Evolutionary conservation across 2,329 filamentous ascomycete genomes (phyloP).

Genomic region (Aureobasidium sp.): DNA sequence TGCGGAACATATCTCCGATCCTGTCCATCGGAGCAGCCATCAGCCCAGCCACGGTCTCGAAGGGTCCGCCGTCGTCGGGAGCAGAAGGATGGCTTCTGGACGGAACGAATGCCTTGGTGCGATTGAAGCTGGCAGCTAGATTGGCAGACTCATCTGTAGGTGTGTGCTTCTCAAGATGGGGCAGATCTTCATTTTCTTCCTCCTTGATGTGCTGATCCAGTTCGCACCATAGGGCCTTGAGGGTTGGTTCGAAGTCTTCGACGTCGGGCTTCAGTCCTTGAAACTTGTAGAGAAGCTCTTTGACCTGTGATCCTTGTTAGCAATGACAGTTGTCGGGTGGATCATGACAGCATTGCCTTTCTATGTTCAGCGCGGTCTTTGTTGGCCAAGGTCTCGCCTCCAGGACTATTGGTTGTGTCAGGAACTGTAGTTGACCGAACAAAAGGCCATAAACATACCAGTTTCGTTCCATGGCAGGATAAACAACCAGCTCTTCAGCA

Average conservation of each 20-base stretch:
- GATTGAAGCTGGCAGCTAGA: conserved; percentile 7
- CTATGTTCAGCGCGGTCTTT: conserved; percentile 28
- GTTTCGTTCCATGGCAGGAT: conserved; percentile 29
- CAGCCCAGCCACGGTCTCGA: conserved; percentile 48
- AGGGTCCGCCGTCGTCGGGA: conserved; percentile 35
- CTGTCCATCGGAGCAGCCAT: conserved; percentile 51
- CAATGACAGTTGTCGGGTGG: background rate
- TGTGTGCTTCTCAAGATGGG: conserved; percentile 14
- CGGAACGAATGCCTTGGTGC: conserved; percentile 15
- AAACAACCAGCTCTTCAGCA: conserved; percentile 40
- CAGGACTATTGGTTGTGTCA: background rate
- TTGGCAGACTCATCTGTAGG: conserved; percentile 4
- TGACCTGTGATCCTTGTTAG: conserved; percentile 14
- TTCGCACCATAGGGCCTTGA: conserved; percentile 13
- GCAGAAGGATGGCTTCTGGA: conserved; percentile 14
- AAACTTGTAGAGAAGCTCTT: conserved; percentile 17
- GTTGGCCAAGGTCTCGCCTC: conserved; percentile 26
- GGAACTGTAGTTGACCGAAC: background rate
- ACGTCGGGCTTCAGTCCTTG: conserved; percentile 8
- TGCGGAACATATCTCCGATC: conserved; percentile 47
- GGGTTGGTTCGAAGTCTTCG: conserved; percentile 12
- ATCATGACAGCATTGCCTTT: conserved; percentile 16
- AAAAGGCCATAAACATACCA: conserved; percentile 9
- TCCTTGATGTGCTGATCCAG: conserved; percentile 16
- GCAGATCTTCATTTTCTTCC: conserved; percentile 15